Conservation (phyloP, 768 basidiomycete species). For the Rhizopogon vesiculosus region DNA sequence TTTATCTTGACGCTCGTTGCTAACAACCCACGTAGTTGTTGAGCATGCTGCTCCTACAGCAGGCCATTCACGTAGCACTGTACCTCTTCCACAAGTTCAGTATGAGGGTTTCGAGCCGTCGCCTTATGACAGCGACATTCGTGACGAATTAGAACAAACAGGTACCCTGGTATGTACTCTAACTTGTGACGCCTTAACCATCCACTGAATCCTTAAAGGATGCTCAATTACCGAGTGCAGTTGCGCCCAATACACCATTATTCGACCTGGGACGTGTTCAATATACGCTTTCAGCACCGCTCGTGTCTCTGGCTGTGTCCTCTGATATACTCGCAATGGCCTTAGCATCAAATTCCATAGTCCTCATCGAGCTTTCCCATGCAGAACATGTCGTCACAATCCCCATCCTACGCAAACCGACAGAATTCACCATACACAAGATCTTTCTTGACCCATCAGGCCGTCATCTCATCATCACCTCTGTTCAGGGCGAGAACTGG, state of each 20-base stretch:
- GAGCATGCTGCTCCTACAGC: slow-evolving; percentile 67
- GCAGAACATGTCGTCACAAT: slow-evolving; percentile 85
- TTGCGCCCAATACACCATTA: slow-evolving; percentile 46
- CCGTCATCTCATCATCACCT: slow-evolving; percentile 83
- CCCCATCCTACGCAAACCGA: slow-evolving; percentile 65
- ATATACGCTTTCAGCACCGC: slow-evolving; percentile 80
- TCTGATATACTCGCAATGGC: slow-evolving; percentile 89
- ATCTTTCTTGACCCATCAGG: slow-evolving; percentile 93
- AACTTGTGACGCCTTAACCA: background rate
- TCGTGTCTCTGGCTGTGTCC: slow-evolving; percentile 77
- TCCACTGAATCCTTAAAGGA: slow-evolving; percentile 24
- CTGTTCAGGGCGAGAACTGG: slow-evolving; percentile 88
- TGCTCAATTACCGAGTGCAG: slow-evolving; percentile 18
- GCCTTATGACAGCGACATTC: slow-evolving; percentile 45
- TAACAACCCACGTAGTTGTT: slow-evolving; percentile 54
- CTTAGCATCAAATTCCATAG: slow-evolving; percentile 66
- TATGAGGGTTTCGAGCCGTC: slow-evolving; percentile 90
- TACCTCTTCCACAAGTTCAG: slow-evolving; percentile 54
- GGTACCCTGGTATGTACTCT: slow-evolving; percentile 11
- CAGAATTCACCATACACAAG: slow-evolving; percentile 75
- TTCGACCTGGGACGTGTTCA: slow-evolving; percentile 89
- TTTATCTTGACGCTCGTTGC: slow-evolving; percentile 2
- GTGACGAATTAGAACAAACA: slow-evolving; percentile 37
- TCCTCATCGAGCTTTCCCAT: slow-evolving; percentile 86
- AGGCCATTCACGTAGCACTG: slow-evolving; percentile 27